phyloP scores from a whole-genome alignment of 345 rosid genomes.

The Hypericum androsaemum region DNA sequence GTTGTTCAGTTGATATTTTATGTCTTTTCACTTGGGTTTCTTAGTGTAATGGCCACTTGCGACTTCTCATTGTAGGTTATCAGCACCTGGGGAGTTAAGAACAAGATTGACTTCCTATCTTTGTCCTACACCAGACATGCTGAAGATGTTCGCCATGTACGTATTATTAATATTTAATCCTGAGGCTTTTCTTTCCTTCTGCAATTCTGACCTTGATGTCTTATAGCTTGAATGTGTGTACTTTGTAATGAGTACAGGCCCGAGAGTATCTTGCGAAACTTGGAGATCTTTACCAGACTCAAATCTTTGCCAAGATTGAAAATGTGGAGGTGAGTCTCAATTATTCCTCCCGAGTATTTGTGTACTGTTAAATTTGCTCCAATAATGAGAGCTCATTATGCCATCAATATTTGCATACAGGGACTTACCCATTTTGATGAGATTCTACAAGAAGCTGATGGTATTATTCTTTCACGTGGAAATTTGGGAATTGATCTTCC shows the following conservation, averaged over 20 bases:
- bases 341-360: too few species aligned
- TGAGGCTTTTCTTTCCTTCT: background rate
- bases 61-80: constrained; percentile 47
- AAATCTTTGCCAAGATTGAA: constrained; percentile 93
- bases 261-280: constrained; percentile 69
- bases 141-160: constrained; percentile 89
- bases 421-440: constrained; percentile 95
- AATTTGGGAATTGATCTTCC: constrained; percentile 97
- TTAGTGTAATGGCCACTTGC: background rate
- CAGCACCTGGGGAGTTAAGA: constrained; percentile 85
- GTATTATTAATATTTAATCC: background rate
- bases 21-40: background rate
- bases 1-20: constrained; percentile 8
- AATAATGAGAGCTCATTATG: too few species aligned
- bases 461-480: constrained; percentile 96
- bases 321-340: constrained; percentile 56
- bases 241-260: constrained; percentile 38
- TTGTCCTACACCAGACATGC: constrained; percentile 91
- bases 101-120: constrained; percentile 92
- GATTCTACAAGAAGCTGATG: constrained; percentile 97
- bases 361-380: too few species aligned
- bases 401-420: constrained; percentile 17
- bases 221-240: constrained; percentile 5
- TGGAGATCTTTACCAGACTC: constrained; percentile 85
- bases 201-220: background rate